Evolutionary conservation across 2,329 filamentous ascomycete genomes (phyloP), one percentile per base, ranked within the genome.

Genomic region (Verticillium albo-atrum): DNA sequence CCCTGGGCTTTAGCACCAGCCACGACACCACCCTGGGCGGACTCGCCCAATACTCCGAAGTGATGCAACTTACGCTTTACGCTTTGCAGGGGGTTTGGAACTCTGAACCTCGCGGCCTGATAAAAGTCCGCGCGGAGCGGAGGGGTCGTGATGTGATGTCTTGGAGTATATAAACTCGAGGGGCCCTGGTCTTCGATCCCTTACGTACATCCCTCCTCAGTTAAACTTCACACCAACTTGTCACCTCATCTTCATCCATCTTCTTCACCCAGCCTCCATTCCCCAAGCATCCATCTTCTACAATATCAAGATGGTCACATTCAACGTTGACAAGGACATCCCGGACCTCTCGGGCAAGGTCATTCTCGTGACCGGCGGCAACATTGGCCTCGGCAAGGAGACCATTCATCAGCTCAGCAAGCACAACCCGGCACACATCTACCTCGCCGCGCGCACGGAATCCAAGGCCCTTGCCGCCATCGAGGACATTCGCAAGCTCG

Each of bases 301-400:
- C 30, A 32, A 14, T 20, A 47, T 12, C 6, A n/a, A n/a, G n/a
- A 47, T 47, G 42, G 42, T 47, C n/a, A 10, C n/a, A 4, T 53
- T 53, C 51, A 28, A 53, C 12, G 54, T 28, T 1, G 30, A 47
- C 7, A 72, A 67, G 17, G 77, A 82, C 60, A 76, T 83, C 25
- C 67, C 70, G 3, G 72, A 76, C 54, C 73, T 83, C 15, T 64
- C 72, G 1, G 78, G 75, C 54, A 83, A 81, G 63, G 75, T 81
- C 14, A 74, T 83, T 51, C 68, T 83, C n/a, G 70, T 83, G 7
- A 83, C 80, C 6, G 82, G 81, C 57, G 80, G 79, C 77, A 70
- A 66, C 20, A 56, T 68, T 26, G 67, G 68, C 34, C 64, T 64
- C 54, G 62, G 72, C 17, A 64, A 64, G 32, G 60, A 61, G 10